Evolutionary conservation across 345 rosid genomes (phyloP).

Genomic region (Raphanus sativus): DNA sequence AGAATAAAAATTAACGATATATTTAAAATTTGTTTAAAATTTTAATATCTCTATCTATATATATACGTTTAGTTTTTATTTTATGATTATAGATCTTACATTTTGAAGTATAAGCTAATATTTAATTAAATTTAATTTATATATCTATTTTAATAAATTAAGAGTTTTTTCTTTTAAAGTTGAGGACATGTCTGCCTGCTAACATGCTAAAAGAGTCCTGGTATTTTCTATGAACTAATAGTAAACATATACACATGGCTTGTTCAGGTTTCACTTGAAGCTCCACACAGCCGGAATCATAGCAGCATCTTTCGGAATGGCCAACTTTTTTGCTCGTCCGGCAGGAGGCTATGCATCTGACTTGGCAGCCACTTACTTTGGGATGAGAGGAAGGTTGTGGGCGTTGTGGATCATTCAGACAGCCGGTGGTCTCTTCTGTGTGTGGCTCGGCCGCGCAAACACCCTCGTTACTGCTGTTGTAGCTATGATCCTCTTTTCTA

Average conservation of each 20-base stretch:
- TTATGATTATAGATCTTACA: too few relatives aligned
- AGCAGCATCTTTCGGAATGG: slow-evolving; percentile 61
- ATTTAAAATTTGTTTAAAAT: too few relatives aligned
- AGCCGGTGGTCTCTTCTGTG: slow-evolving; percentile 56
- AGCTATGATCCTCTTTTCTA: slow-evolving; percentile 53
- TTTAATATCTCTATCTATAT: too few relatives aligned
- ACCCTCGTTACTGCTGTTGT: slow-evolving; percentile 39
- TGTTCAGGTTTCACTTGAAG: slow-evolving; percentile 41
- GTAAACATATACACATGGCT: neutral
- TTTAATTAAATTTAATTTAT: too few relatives aligned
- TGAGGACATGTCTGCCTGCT: too few relatives aligned
- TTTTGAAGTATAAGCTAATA: too few relatives aligned
- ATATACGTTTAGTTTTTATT: too few relatives aligned
- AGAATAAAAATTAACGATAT: too few relatives aligned
- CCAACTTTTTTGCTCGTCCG: slow-evolving; percentile 58
- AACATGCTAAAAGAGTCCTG: too few relatives aligned
- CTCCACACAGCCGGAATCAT: slow-evolving; percentile 55
- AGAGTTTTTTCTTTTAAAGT: too few relatives aligned
- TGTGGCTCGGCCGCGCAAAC: slow-evolving; percentile 48
- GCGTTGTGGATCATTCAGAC: slow-evolving; percentile 57
- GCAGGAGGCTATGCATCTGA: slow-evolving; percentile 52
- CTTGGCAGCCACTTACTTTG: slow-evolving; percentile 42
- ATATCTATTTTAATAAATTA: too few relatives aligned
- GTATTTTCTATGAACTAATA: neutral
- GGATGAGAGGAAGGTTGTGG: slow-evolving; percentile 62